Conservation (phyloP, 495 filamentous ascomycete genomes). For the Xylaria castorea region DNA sequence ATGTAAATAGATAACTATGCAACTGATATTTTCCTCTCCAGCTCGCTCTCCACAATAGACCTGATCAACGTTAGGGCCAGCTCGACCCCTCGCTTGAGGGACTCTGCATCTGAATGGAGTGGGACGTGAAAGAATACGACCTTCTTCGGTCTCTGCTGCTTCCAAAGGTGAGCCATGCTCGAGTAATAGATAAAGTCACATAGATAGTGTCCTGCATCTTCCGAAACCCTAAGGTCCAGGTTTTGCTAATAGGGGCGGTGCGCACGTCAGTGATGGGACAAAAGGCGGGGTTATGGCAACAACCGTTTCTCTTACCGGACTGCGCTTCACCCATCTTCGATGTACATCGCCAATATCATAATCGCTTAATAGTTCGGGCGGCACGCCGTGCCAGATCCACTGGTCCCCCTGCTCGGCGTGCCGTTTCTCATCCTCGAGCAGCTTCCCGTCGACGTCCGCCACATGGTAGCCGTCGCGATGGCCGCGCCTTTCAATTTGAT, state of each 20-base stretch:
- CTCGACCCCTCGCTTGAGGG: constrained; percentile 64
- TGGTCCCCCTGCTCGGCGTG: constrained; percentile 43
- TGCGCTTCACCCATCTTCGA: constrained; percentile 58
- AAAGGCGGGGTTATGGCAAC: background rate
- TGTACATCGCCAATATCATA: constrained; percentile 63
- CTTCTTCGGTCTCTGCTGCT: constrained; percentile 57
- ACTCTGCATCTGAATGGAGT: constrained; percentile 58
- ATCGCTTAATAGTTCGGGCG: constrained; percentile 47
- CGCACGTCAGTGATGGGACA: background rate
- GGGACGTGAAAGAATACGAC: constrained; percentile 86
- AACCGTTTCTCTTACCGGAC: constrained; percentile 42
- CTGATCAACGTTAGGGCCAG: constrained; percentile 73
- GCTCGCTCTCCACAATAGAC: constrained; percentile 61
- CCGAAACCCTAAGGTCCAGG: constrained; percentile 67
- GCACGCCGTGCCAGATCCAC: constrained; percentile 56
- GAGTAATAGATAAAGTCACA: constrained; percentile 91
- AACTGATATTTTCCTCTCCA: constrained; percentile 24
- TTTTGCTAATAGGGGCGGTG: constrained; percentile 36
- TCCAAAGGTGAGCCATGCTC: constrained; percentile 64
- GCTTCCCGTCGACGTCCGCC: constrained; percentile 69
- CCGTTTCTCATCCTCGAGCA: constrained; percentile 59
- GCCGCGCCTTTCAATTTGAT: constrained; percentile 71
- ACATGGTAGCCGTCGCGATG: constrained; percentile 78
- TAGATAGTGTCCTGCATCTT: constrained; percentile 80
- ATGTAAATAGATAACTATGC: background rate